Percentiles rank a stretch among this genome's conserved stretches.
phyloP scores from a whole-genome alignment of 805 yeast genomes.

The Candida manassasensis region DNA sequence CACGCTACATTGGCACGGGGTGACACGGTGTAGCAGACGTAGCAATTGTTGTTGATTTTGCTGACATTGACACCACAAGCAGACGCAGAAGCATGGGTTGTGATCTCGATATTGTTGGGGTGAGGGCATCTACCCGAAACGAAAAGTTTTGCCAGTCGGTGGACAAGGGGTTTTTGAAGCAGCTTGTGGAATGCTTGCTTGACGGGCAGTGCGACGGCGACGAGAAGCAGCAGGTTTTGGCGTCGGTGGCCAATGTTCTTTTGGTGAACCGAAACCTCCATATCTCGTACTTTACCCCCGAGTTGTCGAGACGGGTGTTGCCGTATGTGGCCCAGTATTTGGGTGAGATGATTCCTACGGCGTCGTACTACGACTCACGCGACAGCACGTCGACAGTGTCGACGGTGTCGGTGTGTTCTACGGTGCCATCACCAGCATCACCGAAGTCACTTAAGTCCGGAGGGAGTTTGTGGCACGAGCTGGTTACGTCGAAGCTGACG shows the following conservation, averaged over 20 bases:
- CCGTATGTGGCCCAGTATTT: slow-evolving; percentile 8
- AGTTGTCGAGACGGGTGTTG: slow-evolving; percentile 13
- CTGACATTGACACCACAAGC: slow-evolving; percentile 10
- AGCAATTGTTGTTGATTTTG: background rate
- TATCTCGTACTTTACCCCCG: slow-evolving; percentile 14
- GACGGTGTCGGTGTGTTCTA: too few relatives aligned
- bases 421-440: too few relatives aligned
- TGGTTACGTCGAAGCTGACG: too few relatives aligned
- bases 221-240: slow-evolving; percentile 10
- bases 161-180: slow-evolving; percentile 57
- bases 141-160: slow-evolving; percentile 8
- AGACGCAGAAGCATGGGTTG: too few relatives aligned
- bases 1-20: too few relatives aligned
- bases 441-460: background rate
- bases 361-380: too few relatives aligned
- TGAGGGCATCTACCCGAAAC: background rate
- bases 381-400: too few relatives aligned
- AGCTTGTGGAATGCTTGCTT: slow-evolving; percentile 44
- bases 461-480: too few relatives aligned
- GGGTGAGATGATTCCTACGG: too few relatives aligned
- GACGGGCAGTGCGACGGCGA: background rate
- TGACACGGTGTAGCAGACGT: background rate
- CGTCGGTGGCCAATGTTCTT: slow-evolving; percentile 23
- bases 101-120: too few relatives aligned
- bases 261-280: slow-evolving; percentile 21